These are phyloP conservation scores for Ceratobasidium sp. DNA, from an alignment of 1,284 basidiomycete species.

Conservation along the genomic window DNA sequence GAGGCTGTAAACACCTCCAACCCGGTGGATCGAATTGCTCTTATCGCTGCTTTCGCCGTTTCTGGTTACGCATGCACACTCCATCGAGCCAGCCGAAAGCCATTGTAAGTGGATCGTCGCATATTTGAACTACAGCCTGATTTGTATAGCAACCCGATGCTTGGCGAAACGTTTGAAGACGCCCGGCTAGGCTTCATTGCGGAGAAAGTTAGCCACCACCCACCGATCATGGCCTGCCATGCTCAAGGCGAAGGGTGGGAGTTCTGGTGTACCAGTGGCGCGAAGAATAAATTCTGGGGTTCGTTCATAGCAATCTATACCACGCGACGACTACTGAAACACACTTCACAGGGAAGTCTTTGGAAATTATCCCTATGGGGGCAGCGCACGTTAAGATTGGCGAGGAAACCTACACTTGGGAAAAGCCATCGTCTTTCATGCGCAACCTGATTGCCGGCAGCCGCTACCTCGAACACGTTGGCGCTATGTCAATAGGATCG, in stretches of 20 bases:
- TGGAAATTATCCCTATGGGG: slow-evolving; percentile 84
- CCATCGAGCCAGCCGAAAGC: slow-evolving; percentile 82
- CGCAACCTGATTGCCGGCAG: slow-evolving; percentile 89
- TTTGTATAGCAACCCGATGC: slow-evolving; percentile 77
- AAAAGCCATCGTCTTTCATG: slow-evolving; percentile 87
- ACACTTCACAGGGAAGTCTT: slow-evolving; percentile 71
- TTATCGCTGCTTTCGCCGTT: slow-evolving; percentile 84
- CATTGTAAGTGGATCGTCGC: slow-evolving; percentile 69
- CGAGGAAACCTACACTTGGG: slow-evolving; percentile 75
- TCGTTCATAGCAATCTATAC: slow-evolving; percentile 45
- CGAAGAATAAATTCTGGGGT: slow-evolving; percentile 93
- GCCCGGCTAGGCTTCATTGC: slow-evolving; percentile 76
- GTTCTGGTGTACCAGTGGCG: slow-evolving; percentile 73
- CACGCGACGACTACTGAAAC: slow-evolving; percentile 46
- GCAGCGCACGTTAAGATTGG: slow-evolving; percentile 72
- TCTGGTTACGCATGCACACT: slow-evolving; percentile 85
- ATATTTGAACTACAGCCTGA: slow-evolving; percentile 14
- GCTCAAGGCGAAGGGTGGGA: slow-evolving; percentile 83
- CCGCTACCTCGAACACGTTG: slow-evolving; percentile 86
- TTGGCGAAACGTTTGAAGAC: slow-evolving; percentile 90
- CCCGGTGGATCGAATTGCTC: slow-evolving; percentile 75
- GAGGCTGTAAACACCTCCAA: slow-evolving; percentile 73
- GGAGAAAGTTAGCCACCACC: slow-evolving; percentile 90
- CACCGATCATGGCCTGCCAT: slow-evolving; percentile 81
- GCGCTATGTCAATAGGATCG: slow-evolving; percentile 79